Evolutionary conservation across 192 early-diverging fungal species (phyloP), one percentile per base, ranked within the genome.

Genomic region (Geranomyces michiganensis): DNA sequence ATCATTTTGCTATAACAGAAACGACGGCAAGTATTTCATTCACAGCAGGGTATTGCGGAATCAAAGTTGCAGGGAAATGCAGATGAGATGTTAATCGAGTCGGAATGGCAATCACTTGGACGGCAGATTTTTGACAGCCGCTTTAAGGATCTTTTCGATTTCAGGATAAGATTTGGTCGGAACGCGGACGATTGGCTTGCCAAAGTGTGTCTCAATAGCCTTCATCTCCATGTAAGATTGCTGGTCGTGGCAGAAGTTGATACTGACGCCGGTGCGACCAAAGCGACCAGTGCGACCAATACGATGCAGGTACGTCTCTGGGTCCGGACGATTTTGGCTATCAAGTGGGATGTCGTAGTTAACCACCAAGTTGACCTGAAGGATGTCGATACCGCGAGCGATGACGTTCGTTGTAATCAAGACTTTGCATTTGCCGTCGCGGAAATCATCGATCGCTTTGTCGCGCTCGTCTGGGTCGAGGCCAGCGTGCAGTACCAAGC

Each of bases 271-370:
- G 0, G 89, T 92, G 65, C 97, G 91, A 6, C 97, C 97, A 72
- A 99, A 99, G 26, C 97, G 85, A 61, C 97, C 97, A 0, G 97
- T 99, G 65, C 97, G 90, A 7, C 97, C 97, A 75, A 99, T 97
- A 67, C 97, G 91, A 79, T 99, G 97, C 44, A 99, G 82, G 70
- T 99, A 99, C 0, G 97, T 97, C 70, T 97, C 96, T 26, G 86
- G 87, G 69, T 99, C 97, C 0, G 94, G 92, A 12, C 79, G 71
- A 27, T 76, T 76, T 19, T 78, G 69, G 30, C 72, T 80, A 31
- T 92, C 90, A 22, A 92, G 63, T 10, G 97, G 97, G 48, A 99
- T 88, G 71, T 99, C 97, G 62, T 92, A 97, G 85, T 99, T 99
- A 75, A 99, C 88, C 13, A 99, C 97, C 70, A 96, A 79, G 68